A percentile compares a stretch with the other conserved stretches of the same genome.
Conservation (phyloP, 805 yeast genomes). For the Yamadazyma endophytica region DNA sequence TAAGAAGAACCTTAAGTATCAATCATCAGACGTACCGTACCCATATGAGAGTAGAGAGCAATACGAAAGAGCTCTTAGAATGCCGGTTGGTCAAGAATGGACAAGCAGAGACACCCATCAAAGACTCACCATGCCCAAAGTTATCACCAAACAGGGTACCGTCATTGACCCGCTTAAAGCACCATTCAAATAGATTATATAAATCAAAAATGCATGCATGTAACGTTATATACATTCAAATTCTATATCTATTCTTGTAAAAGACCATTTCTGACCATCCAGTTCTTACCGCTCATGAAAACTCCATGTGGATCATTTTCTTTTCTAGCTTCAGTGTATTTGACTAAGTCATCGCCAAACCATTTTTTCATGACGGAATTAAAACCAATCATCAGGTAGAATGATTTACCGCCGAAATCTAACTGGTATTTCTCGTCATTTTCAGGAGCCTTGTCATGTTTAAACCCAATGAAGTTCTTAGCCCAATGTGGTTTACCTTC, state of each 20-base stretch:
- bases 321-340: constrained; percentile 60
- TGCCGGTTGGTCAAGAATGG: constrained; percentile 99
- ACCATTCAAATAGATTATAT: constrained; percentile 54
- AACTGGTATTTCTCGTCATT: constrained; percentile 38
- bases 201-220: neutral
- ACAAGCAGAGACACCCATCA: constrained; percentile 83
- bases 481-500: constrained; percentile 99
- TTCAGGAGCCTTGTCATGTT: constrained; percentile 24
- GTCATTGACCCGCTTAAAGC: constrained; percentile 90
- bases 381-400: constrained; percentile 77
- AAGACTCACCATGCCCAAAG: constrained; percentile 82
- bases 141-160: constrained; percentile 79
- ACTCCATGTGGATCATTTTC: constrained; percentile 78
- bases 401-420: constrained; percentile 42
- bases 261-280: constrained; percentile 83
- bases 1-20: constrained; percentile 82
- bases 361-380: constrained; percentile 64
- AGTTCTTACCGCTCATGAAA: constrained; percentile 69
- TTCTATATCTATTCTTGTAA: constrained; percentile 23
- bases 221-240: neutral
- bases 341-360: constrained; percentile 69
- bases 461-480: constrained; percentile 75
- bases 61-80: constrained; percentile 86
- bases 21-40: constrained; percentile 87
- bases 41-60: constrained; percentile 93